These are phyloP conservation scores for Daphne laureola DNA, from an alignment of 441 rosid species.

Conservation along the genomic window DNA sequence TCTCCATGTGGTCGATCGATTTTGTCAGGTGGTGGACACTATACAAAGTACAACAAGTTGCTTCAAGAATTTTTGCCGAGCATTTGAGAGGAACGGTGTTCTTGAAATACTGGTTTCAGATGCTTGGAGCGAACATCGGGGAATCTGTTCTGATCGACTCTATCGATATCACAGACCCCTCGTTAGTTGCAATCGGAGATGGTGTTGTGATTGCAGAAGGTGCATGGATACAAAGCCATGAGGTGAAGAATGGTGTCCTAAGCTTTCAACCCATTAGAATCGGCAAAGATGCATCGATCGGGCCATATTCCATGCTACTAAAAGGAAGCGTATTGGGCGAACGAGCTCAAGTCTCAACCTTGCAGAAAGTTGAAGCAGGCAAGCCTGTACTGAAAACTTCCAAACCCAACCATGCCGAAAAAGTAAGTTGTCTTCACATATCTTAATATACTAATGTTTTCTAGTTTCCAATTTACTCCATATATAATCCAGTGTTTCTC, in stretches of 20 bases:
- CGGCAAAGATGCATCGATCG: slow-evolving; percentile 39
- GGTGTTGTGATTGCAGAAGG: slow-evolving; percentile 65
- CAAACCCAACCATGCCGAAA: slow-evolving; percentile 20
- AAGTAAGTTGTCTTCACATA: slow-evolving; percentile 19
- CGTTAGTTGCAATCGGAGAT: slow-evolving; percentile 57
- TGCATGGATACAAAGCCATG: slow-evolving; percentile 58
- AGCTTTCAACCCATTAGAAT: slow-evolving; percentile 48
- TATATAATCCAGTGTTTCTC: neutral
- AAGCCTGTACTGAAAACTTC: slow-evolving; percentile 21
- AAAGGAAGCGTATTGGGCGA: slow-evolving; percentile 50
- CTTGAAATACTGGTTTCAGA: slow-evolving; percentile 59
- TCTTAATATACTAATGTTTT: neutral
- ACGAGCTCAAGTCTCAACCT: slow-evolving; percentile 35
- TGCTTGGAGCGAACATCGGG: slow-evolving; percentile 61
- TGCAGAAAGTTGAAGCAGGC: slow-evolving; percentile 48
- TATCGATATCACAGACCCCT: slow-evolving; percentile 54
- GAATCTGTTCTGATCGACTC: slow-evolving; percentile 57
- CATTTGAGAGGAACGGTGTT: slow-evolving; percentile 59
- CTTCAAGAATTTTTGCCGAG: slow-evolving; percentile 55
- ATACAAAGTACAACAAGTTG: slow-evolving; percentile 51
- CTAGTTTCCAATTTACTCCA: neutral
- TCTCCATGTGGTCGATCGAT: slow-evolving; percentile 49
- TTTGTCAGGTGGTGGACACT: slow-evolving; percentile 79
- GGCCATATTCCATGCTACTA: slow-evolving; percentile 59
- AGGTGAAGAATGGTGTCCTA: slow-evolving; percentile 47